These are phyloP conservation scores for Fagus sylvatica DNA, from an alignment of 306 rosid species.

Conservation along the genomic window DNA sequence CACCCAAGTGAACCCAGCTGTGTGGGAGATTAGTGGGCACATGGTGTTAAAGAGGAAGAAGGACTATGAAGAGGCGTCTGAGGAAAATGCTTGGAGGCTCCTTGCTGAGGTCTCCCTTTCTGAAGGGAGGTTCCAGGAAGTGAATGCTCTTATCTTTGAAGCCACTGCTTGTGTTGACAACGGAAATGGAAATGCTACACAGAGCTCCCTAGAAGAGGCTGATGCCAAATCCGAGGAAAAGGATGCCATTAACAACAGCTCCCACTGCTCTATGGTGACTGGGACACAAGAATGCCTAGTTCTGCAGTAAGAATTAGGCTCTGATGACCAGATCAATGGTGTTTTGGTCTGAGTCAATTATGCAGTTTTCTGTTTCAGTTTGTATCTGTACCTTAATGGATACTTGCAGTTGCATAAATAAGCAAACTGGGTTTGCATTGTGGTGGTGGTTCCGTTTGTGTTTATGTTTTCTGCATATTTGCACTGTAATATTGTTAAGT, in stretches of 20 bases:
- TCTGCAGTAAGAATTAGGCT: conserved; percentile 40
- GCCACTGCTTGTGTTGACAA: conserved; percentile 44
- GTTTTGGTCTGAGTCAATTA: conserved; percentile 20
- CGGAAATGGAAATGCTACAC: neutral
- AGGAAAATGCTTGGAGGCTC: conserved; percentile 90
- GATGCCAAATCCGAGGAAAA: conserved; percentile 33
- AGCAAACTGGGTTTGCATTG: conserved; percentile 35
- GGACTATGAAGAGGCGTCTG: conserved; percentile 91
- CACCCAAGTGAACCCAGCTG: conserved; percentile 99
- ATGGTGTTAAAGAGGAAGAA: conserved; percentile 91
- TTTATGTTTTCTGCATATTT: conserved; percentile 27
- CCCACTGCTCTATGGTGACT: conserved; percentile 41
- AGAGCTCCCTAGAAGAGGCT: conserved; percentile 2
- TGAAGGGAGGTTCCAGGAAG: conserved; percentile 84
- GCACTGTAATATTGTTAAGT: conserved; percentile 14
- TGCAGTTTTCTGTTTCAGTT: conserved; percentile 33
- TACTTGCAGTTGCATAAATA: conserved; percentile 36
- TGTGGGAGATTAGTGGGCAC: conserved; percentile 97
- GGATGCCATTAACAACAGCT: conserved; percentile 30
- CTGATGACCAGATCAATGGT: conserved; percentile 20
- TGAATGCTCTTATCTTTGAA: conserved; percentile 67
- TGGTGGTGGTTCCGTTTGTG: conserved; percentile 2
- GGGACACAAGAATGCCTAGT: conserved; percentile 76
- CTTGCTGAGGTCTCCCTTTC: conserved; percentile 95
- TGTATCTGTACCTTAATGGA: conserved; percentile 30